These are phyloP conservation scores for Fusarium longipes DNA, from an alignment of 2,329 filamentous ascomycete genomes.

Conservation along the genomic window DNA sequence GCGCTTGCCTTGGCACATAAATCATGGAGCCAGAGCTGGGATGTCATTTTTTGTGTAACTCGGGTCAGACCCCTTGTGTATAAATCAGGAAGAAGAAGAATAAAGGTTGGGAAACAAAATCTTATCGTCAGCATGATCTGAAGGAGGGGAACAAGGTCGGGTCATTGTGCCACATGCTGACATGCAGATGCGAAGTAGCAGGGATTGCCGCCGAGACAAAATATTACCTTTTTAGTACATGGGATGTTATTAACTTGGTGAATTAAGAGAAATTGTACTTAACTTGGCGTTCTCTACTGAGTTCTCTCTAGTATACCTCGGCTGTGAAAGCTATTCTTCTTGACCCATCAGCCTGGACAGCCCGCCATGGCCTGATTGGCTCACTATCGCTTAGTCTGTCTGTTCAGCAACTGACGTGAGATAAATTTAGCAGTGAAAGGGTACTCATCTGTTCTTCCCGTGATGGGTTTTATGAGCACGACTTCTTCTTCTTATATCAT, in stretches of 20 bases:
- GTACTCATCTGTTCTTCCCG: background rate
- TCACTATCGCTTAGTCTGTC: background rate
- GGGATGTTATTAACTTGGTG: background rate
- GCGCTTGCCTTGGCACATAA: background rate
- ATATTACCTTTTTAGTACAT: background rate
- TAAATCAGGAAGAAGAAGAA: rapidly evolving
- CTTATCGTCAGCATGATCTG: background rate
- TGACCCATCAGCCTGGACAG: background rate
- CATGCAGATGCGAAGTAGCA: background rate
- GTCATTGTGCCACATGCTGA: conserved; percentile 8
- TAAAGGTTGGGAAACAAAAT: too few species aligned
- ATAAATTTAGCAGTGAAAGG: background rate
- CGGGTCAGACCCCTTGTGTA: background rate
- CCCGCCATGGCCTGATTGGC: background rate
- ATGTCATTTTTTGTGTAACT: background rate
- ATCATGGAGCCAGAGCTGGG: background rate
- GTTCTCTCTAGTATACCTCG: background rate
- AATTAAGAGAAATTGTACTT: background rate
- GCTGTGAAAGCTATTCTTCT: too few species aligned
- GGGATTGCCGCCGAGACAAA: background rate
- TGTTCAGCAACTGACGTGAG: background rate
- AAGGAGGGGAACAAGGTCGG: background rate
- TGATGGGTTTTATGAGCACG: too few species aligned
- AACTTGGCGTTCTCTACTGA: too few species aligned
- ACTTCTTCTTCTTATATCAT: background rate